phyloP scores from a whole-genome alignment of 345 rosid species.

The Eucalyptus curtisii region DNA sequence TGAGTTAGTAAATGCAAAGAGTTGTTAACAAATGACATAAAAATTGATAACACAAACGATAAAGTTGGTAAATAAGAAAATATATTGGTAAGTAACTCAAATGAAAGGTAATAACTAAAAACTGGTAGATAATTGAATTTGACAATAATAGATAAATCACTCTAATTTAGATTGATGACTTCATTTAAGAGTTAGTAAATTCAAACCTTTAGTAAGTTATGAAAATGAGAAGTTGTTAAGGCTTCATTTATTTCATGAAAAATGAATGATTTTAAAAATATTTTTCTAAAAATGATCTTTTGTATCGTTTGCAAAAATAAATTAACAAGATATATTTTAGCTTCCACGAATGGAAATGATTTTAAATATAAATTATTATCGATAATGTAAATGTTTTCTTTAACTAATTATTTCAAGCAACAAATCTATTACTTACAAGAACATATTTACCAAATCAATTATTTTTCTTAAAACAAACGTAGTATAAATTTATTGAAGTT shows the following conservation, averaged over 20 bases:
- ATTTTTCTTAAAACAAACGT: too few species aligned
- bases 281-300: too few species aligned
- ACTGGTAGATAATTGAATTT: not conserved
- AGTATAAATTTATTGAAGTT: not conserved
- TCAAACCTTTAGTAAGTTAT: not conserved
- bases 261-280: too few species aligned
- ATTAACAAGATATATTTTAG: too few species aligned
- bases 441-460: too few species aligned
- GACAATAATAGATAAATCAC: not conserved
- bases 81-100: not conserved
- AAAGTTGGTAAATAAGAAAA: not conserved
- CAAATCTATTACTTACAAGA: too few species aligned
- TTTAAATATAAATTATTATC: too few species aligned
- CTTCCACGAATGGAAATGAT: not conserved
- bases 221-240: not conserved
- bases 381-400: rapidly evolving
- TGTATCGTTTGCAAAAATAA: too few species aligned
- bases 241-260: not conserved
- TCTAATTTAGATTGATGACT: not conserved
- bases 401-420: not conserved
- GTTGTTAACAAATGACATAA: not conserved
- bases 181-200: not conserved
- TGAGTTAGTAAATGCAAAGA: not conserved
- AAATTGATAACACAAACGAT: not conserved
- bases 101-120: not conserved